Conservation (phyloP, 2,329 filamentous ascomycete genomes). For the Colletotrichum tropicicola region DNA sequence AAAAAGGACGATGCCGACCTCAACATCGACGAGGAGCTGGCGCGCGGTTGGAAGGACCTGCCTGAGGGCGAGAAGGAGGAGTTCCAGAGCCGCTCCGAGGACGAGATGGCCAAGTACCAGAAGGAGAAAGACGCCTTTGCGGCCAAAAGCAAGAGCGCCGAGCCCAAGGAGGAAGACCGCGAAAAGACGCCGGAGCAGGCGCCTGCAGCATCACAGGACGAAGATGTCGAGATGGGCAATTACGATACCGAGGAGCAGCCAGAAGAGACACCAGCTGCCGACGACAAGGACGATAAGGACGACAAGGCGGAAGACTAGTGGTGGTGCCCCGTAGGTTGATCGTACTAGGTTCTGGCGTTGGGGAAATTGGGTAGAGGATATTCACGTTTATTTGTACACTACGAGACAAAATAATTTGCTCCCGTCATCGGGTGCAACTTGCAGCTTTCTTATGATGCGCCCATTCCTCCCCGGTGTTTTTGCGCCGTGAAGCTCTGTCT, state of each 20-base stretch:
- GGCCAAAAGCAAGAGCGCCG: constrained; percentile 35
- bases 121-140: constrained; percentile 47
- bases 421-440: neutral
- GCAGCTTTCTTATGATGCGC: neutral
- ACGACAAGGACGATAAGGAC: constrained; percentile 25
- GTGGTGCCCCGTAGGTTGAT: neutral
- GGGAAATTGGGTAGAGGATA: constrained; percentile 15
- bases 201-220: constrained; percentile 47
- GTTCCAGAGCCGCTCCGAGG: constrained; percentile 53
- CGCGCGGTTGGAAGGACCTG: constrained; percentile 64
- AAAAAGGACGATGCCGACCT: constrained; percentile 47
- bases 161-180: constrained; percentile 33
- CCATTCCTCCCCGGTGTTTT: neutral
- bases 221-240: constrained; percentile 59
- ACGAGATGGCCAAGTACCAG: constrained; percentile 50
- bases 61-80: constrained; percentile 58
- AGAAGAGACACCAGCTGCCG: constrained; percentile 26
- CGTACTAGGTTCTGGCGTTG: constrained; percentile 17
- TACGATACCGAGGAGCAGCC: constrained; percentile 52
- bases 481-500: constrained; percentile 22
- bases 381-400: constrained; percentile 18
- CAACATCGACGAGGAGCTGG: constrained; percentile 63
- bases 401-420: constrained; percentile 14
- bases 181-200: constrained; percentile 30
- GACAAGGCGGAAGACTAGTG: constrained; percentile 26